Evolutionary conservation across 768 basidiomycete species (phyloP).

Genomic region (Tricholoma sp.): DNA sequence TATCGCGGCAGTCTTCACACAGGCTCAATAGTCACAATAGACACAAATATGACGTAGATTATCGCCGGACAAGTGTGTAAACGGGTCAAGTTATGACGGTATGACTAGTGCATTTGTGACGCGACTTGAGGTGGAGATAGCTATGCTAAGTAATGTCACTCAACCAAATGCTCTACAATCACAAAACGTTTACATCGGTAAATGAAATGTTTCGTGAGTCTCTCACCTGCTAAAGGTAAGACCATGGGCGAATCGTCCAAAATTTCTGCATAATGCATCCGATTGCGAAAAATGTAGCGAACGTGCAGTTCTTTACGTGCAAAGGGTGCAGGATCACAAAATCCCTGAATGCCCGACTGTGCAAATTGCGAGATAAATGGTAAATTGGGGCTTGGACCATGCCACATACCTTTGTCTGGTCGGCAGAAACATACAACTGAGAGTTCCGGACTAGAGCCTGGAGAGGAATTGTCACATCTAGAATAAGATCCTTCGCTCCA

Average conservation of each 20-base stretch:
- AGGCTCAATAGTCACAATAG: background rate
- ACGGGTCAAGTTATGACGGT: no score
- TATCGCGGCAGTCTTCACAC: background rate
- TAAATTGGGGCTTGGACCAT: constrained; percentile 6
- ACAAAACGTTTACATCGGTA: background rate
- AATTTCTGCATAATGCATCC: constrained; percentile 72
- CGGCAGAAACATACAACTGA: constrained; percentile 73
- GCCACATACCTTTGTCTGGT: constrained; percentile 61
- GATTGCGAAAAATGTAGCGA: constrained; percentile 72
- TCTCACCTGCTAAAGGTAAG: constrained; percentile 70
- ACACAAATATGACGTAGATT: background rate
- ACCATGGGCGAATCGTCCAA: constrained; percentile 66
- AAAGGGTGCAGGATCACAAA: constrained; percentile 81
- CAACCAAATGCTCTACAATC: constrained; percentile 18
- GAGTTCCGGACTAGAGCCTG: constrained; percentile 79
- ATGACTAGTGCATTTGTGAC: no score
- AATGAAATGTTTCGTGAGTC: constrained; percentile 8
- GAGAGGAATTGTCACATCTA: constrained; percentile 78
- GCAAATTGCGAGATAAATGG: constrained; percentile 6
- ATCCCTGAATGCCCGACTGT: constrained; percentile 77
- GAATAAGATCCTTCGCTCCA: constrained; percentile 47
- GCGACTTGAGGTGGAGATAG: background rate
- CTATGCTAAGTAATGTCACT: background rate
- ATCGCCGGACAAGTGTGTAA: background rate
- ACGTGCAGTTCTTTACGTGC: constrained; percentile 64